Conservation (phyloP, 2,329 filamentous ascomycete species). For the Ceratocystis diversiconidia region DNA sequence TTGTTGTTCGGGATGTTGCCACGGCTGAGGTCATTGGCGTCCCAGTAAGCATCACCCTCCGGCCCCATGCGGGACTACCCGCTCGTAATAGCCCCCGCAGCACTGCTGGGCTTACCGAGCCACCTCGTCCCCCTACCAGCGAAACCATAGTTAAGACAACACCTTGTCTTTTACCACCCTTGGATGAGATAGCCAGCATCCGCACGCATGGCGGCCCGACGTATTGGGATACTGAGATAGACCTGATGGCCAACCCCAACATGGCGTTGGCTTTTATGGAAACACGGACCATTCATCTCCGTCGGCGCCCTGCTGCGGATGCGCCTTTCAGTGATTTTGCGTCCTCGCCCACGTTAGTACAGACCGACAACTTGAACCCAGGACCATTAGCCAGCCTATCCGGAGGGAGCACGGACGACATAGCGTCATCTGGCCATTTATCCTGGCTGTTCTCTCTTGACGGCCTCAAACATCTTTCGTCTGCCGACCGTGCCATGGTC, state of each 20-base stretch:
- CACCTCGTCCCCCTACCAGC: background rate
- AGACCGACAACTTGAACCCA: background rate
- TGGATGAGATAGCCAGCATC: slow-evolving; percentile 47
- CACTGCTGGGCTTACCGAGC: slow-evolving; percentile 22
- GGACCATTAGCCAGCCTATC: background rate
- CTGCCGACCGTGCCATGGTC: slow-evolving; percentile 52
- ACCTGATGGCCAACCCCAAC: slow-evolving; percentile 50
- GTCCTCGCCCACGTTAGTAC: background rate
- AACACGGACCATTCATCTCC: slow-evolving; percentile 61
- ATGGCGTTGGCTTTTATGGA: slow-evolving; percentile 48
- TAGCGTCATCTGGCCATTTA: slow-evolving; percentile 35
- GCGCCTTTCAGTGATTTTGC: slow-evolving; percentile 39
- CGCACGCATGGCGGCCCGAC: slow-evolving; percentile 45
- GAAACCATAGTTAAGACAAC: slow-evolving; percentile 30
- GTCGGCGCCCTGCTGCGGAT: slow-evolving; percentile 53
- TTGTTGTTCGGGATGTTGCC: slow-evolving; percentile 75
- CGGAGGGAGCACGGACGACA: background rate
- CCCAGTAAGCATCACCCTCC: slow-evolving; percentile 52
- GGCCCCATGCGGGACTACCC: slow-evolving; percentile 23
- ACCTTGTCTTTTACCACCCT: slow-evolving; percentile 48
- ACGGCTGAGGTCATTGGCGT: slow-evolving; percentile 66
- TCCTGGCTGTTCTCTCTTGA: slow-evolving; percentile 61
- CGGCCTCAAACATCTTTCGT: slow-evolving; percentile 39
- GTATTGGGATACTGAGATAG: slow-evolving; percentile 71
- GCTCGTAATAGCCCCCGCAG: background rate